Evolutionary conservation across 345 rosid species (phyloP).

Genomic region (Anastatica hierochuntica): DNA sequence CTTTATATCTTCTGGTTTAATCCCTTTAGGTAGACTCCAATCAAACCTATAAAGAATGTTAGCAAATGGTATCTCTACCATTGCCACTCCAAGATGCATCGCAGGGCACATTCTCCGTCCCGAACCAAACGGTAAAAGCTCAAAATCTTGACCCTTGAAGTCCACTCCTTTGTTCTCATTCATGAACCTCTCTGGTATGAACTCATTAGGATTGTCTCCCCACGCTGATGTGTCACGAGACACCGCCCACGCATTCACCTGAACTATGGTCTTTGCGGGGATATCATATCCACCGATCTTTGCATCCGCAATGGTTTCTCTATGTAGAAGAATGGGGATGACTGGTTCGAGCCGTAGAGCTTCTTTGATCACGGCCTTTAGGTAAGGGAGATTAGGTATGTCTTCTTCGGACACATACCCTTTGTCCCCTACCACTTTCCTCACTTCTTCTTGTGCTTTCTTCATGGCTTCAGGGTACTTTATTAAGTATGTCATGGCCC

Average conservation of each 20-base stretch:
- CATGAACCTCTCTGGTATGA: slow-evolving; percentile 25
- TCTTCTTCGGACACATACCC: slow-evolving; percentile 27
- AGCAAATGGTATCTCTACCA: slow-evolving; percentile 28
- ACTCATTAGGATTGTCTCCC: slow-evolving; percentile 25
- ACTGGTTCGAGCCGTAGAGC: slow-evolving; percentile 25
- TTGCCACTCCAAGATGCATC: slow-evolving; percentile 23
- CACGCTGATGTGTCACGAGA: slow-evolving; percentile 21
- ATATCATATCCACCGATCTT: slow-evolving; percentile 26
- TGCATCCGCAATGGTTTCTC: slow-evolving; percentile 23
- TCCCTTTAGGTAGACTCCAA: slow-evolving; percentile 18
- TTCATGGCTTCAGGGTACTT: slow-evolving; percentile 30
- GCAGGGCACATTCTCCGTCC: slow-evolving; percentile 25
- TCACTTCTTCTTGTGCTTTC: slow-evolving; percentile 26
- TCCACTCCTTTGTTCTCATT: slow-evolving; percentile 22
- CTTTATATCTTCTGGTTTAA: slow-evolving; percentile 22
- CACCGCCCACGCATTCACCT: slow-evolving; percentile 28
- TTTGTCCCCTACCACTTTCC: slow-evolving; percentile 20
- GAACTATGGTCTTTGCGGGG: slow-evolving; percentile 23
- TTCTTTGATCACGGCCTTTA: slow-evolving; percentile 21
- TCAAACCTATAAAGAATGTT: slow-evolving; percentile 22
- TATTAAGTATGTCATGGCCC: slow-evolving; percentile 33
- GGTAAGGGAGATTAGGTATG: slow-evolving; percentile 22
- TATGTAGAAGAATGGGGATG: slow-evolving; percentile 21
- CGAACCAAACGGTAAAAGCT: slow-evolving; percentile 22
- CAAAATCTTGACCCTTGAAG: slow-evolving; percentile 25